These are phyloP conservation scores for Boletus pseudopeckii DNA, from an alignment of 768 basidiomycete genomes.

Conservation along the genomic window DNA sequence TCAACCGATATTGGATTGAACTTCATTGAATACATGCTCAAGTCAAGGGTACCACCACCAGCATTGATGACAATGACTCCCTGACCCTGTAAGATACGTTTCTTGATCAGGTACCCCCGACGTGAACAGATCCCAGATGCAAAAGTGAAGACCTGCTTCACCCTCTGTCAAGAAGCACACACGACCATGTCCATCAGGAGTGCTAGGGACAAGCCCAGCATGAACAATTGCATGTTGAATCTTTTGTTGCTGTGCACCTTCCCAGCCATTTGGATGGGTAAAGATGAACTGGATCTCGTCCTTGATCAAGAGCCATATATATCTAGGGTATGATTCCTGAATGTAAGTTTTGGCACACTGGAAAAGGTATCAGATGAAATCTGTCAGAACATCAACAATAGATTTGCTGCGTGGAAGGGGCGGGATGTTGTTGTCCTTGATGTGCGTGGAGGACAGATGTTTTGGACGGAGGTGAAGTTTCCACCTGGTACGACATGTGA, in stretches of 20 bases:
- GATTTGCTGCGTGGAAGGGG: slow-evolving; percentile 39
- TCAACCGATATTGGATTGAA: slow-evolving; percentile 32
- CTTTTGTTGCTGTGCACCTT: slow-evolving; percentile 48
- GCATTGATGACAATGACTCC: slow-evolving; percentile 47
- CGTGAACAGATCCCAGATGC: slow-evolving; percentile 35
- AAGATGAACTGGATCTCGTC: slow-evolving; percentile 46
- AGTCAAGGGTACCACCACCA: slow-evolving; percentile 41
- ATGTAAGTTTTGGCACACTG: slow-evolving; percentile 43
- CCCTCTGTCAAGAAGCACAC: slow-evolving; percentile 57
- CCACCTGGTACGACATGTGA: slow-evolving; percentile 23
- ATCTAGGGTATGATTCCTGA: slow-evolving; percentile 37
- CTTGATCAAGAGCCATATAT: slow-evolving; percentile 44
- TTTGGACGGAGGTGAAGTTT: slow-evolving; percentile 38
- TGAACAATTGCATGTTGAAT: slow-evolving; percentile 49
- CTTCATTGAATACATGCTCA: slow-evolving; percentile 41
- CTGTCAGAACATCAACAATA: slow-evolving; percentile 38
- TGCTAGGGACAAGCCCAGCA: slow-evolving; percentile 48
- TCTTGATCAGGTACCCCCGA: slow-evolving; percentile 9
- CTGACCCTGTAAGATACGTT: slow-evolving; percentile 18
- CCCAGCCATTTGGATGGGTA: slow-evolving; percentile 64
- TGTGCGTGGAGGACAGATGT: slow-evolving; percentile 23
- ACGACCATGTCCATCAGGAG: slow-evolving; percentile 34
- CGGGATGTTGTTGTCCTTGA: slow-evolving; percentile 31
- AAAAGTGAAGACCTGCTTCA: slow-evolving; percentile 58
- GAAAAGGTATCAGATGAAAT: slow-evolving; percentile 44